Conservation (phyloP, 192 early-diverging fungal species). For the Mortierella alpina region DNA sequence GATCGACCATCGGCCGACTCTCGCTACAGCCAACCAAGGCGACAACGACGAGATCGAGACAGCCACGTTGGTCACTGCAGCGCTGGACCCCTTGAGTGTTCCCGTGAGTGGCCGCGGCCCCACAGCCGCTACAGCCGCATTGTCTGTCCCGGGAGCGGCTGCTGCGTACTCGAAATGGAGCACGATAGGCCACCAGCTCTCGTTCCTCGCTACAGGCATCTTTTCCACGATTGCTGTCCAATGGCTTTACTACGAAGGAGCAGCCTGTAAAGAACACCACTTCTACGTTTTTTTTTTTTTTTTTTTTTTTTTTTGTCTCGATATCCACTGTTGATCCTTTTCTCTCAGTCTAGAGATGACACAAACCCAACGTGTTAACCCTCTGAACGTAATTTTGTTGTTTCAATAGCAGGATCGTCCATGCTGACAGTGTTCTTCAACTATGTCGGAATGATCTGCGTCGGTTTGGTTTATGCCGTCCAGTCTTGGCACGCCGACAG, state of each 20-base stretch:
- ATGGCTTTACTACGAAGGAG: slow-evolving; percentile 70
- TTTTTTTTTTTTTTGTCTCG: slow-evolving; percentile 7
- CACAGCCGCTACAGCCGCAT: neutral
- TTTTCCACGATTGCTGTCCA: slow-evolving; percentile 64
- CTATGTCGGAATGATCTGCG: slow-evolving; percentile 46
- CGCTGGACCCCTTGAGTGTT: slow-evolving; percentile 11
- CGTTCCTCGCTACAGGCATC: slow-evolving; percentile 63
- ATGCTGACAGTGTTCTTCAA: slow-evolving; percentile 51
- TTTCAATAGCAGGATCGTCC: slow-evolving; percentile 31
- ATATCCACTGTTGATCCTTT: neutral
- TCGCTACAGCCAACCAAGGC: neutral
- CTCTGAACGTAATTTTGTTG: neutral
- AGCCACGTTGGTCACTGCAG: neutral
- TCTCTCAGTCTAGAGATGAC: neutral
- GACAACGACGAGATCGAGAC: slow-evolving; percentile 9
- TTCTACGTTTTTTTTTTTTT: neutral
- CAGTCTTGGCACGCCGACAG: slow-evolving; percentile 40
- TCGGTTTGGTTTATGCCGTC: slow-evolving; percentile 32
- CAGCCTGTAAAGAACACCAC: slow-evolving; percentile 60
- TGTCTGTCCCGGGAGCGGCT: neutral
- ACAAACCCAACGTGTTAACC: neutral
- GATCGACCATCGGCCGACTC: neutral
- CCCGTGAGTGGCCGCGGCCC: neutral
- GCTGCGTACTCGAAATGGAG: slow-evolving; percentile 44
- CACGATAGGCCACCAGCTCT: slow-evolving; percentile 57